Base-by-base conservation (phyloP, 305 asterid genomes). In the Solanum hybrid region DNA sequence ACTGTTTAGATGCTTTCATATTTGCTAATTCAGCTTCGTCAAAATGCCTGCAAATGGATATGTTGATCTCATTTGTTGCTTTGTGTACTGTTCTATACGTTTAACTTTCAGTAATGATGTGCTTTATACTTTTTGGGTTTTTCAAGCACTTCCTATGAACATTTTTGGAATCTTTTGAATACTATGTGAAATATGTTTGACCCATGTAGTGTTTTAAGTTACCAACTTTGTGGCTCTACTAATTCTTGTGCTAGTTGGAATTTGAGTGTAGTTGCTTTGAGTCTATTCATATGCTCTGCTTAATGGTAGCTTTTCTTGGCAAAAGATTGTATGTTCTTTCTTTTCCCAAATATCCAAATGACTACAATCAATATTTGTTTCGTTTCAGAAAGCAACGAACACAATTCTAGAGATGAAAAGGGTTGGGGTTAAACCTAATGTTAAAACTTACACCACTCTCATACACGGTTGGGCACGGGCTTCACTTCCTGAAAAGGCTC, bases 381-480 rank as follows among this genome's bases (percentile, higher is more conserved):
- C n/a, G 24, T 45, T 91, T 90, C 96, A 96, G 98, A 94, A 95
- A 91, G 99, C 99, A 78, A 92, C 77, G 91, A 92, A 95, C 90
- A 94, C 98, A 45, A 88, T 96, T 17, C 91, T 91, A 92, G 99
- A 98, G 91, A 98, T 98, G 99, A 94, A 95, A 92, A 93, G 95
- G 5, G 51, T 92, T 2, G 98, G 98, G 35, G 96, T 98, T 92
- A 92, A 92, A 89, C 96, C 99, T 22, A 98, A 98, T 35, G 78
- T 98, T 42, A 98, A 95, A 90, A 98, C 99, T 14, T 98, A 95
- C 22, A 98, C 99, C 24, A 94, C 99, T 2, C 95, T 98, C 26
- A 95, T 98, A 88, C 94, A 96, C n/a, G 99, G 99, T 22, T 98
- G 99, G 99, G 95, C 99, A 7, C 95, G 97, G 4, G 98, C 99